Base-by-base conservation (phyloP, 768 basidiomycete genomes). In the Amanita inopinata region DNA sequence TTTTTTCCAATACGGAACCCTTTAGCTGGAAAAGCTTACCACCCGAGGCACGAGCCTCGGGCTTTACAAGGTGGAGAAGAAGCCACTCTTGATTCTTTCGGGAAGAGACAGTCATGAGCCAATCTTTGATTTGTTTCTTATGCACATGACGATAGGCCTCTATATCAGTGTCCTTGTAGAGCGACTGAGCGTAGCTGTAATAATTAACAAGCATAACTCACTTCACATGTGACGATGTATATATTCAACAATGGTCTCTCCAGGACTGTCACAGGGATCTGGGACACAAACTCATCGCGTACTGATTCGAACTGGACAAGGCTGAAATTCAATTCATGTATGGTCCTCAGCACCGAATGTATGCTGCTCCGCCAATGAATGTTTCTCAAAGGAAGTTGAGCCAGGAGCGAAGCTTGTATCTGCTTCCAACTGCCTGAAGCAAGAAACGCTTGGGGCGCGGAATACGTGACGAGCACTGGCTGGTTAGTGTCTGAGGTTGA, bases 81-180 rank as follows among this genome's bases (percentile, higher is more conserved):
- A 97, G 65, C 86, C 93, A 96, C 62, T 96, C 94, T 57, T 92
- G 89, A 53, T 86, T 80, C 62, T 80, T 91, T 49, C 80, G 70
- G 33, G 76, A 62, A 18, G 69, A 61, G 27, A 90, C 65, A 2
- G 70, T 57, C 2, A 69, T 66, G 46, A 88, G 82, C 96, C 96
- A 99, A 46, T 97, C 91, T 52, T 87, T 86, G 50, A 98, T 84
- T 58, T 94, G 88, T 49, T 81, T 85, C 56, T 80, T 83, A 14
- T 85, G 71, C 0, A 74, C 71, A 18, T 69, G 71, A 53, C 80
- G 82, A 67, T 99, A 99, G 2, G 70, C 65, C 35, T 98, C 91
- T 46, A 73, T 42, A 53, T 76, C 79, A 22, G 60, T 69, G 48
- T 80, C 76, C 79, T 80, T 46, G 27, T 35, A 20, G 38, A 27